Percentiles rank a stretch among this genome's conserved stretches.
Evolutionary conservation across 1,284 basidiomycete genomes (phyloP).

Genomic region (Ceratobasidium sp.): DNA sequence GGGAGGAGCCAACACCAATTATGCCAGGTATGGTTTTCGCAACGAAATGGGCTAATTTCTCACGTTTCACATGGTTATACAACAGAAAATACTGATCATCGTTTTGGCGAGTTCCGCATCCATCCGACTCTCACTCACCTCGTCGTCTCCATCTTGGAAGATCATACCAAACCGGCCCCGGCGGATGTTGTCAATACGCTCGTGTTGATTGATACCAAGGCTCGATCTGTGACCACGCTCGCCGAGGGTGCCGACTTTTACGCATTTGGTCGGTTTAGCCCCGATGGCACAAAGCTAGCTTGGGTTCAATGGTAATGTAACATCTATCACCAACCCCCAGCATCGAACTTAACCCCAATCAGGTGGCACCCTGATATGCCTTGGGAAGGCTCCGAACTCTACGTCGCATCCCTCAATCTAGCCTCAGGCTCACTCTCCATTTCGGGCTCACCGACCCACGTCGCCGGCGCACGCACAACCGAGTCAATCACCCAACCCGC

Average conservation of each 20-base stretch:
- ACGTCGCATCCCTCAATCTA: constrained; percentile 60
- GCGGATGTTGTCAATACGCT: constrained; percentile 67
- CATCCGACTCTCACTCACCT: constrained; percentile 58
- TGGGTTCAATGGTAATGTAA: constrained; percentile 78
- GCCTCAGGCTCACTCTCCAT: constrained; percentile 49
- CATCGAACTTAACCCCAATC: constrained; percentile 35
- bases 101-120: constrained; percentile 63
- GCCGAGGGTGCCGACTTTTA: constrained; percentile 75
- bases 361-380: constrained; percentile 79
- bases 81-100: constrained; percentile 62
- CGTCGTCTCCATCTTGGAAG: constrained; percentile 69
- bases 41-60: not conserved
- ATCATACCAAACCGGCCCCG: constrained; percentile 70
- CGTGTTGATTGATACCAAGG: constrained; percentile 63
- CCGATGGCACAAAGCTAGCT: constrained; percentile 70
- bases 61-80: not conserved
- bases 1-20: constrained; percentile 60
- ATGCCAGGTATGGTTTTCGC: constrained; percentile 64
- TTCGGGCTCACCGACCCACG: constrained; percentile 47
- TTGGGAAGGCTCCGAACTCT: constrained; percentile 75
- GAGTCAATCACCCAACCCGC: constrained; percentile 52
- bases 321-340: constrained; percentile 17
- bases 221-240: constrained; percentile 59
- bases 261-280: constrained; percentile 66
- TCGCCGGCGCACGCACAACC: constrained; percentile 57